phyloP scores from a whole-genome alignment of 495 filamentous ascomycete species.

The Lineolata rhizophorae region DNA sequence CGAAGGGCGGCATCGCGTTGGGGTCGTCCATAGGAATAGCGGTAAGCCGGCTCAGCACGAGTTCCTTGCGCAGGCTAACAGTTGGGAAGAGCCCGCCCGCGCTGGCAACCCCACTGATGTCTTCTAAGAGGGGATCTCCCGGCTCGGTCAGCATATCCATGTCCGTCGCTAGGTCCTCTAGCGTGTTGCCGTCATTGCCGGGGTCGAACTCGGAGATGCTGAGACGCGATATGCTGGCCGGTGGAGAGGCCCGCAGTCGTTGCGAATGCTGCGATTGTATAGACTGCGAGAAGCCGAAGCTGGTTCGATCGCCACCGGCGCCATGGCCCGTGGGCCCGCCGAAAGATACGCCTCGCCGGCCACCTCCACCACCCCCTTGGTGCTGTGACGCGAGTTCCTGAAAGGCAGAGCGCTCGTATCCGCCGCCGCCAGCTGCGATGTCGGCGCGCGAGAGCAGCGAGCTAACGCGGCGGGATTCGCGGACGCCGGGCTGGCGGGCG shows the following conservation, averaged over 20 bases:
- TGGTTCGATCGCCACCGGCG: no score
- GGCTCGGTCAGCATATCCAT: no score
- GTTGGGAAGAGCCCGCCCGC: neutral
- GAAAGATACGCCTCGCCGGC: conserved; percentile 50
- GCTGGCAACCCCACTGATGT: neutral
- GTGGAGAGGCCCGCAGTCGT: no score
- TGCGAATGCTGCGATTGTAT: no score
- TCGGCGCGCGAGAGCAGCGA: conserved; percentile 84
- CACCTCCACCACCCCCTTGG: conserved; percentile 22
- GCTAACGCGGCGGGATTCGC: conserved; percentile 72
- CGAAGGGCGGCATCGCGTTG: neutral
- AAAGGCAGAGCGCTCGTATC: conserved; percentile 56
- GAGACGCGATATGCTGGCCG: conserved; percentile 12
- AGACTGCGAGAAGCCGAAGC: no score
- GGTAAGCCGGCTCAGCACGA: conserved; percentile 8
- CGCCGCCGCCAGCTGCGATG: conserved; percentile 48
- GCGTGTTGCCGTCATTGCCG: no score
- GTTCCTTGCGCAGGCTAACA: conserved; percentile 11
- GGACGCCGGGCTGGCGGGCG: conserved; percentile 38
- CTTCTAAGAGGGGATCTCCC: conserved; percentile 10
- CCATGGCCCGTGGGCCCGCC: conserved; percentile 43
- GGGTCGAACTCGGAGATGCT: no score
- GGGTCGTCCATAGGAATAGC: conserved; percentile 5
- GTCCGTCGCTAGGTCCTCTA: no score
- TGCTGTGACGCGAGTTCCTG: conserved; percentile 47